A percentile compares a stretch with the other conserved stretches of the same genome.
Evolutionary conservation across 768 basidiomycete genomes (phyloP).

Genomic region (Kwoniella sp.): DNA sequence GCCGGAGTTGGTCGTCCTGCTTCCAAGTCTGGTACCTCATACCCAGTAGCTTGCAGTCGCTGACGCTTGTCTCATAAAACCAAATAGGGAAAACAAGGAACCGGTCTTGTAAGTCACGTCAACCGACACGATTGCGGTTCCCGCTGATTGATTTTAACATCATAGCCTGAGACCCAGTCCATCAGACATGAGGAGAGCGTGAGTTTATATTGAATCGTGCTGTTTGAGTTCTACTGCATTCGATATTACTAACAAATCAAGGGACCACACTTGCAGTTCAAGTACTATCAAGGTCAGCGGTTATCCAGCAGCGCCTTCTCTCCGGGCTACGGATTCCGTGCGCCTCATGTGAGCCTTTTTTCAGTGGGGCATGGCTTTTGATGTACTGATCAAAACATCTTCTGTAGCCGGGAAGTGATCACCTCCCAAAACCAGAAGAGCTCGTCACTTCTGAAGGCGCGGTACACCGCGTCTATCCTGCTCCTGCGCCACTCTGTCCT

Average conservation of each 20-base stretch:
- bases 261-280: not conserved
- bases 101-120: no score
- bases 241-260: no score
- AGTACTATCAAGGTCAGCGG: conserved; percentile 7
- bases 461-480: conserved; percentile 33
- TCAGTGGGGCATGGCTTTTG: no score
- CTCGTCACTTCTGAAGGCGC: conserved; percentile 7
- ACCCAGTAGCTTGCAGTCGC: no score
- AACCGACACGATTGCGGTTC: no score
- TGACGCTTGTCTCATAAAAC: no score
- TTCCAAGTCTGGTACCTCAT: no score
- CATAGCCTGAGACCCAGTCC: not conserved
- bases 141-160: not conserved
- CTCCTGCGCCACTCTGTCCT: conserved; percentile 26
- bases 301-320: conserved; percentile 15
- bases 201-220: not conserved
- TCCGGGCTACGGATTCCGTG: conserved; percentile 25
- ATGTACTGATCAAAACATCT: not conserved
- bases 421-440: conserved; percentile 14
- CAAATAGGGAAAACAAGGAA: no score
- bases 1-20: no score
- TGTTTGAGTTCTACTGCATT: no score
- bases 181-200: not conserved
- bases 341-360: conserved; percentile 18
- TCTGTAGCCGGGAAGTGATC: conserved; percentile 5